Evolutionary conservation across 2,329 filamentous ascomycete species (phyloP), one percentile per base, ranked within the genome.

Genomic region (Podosphaera aphanis): DNA sequence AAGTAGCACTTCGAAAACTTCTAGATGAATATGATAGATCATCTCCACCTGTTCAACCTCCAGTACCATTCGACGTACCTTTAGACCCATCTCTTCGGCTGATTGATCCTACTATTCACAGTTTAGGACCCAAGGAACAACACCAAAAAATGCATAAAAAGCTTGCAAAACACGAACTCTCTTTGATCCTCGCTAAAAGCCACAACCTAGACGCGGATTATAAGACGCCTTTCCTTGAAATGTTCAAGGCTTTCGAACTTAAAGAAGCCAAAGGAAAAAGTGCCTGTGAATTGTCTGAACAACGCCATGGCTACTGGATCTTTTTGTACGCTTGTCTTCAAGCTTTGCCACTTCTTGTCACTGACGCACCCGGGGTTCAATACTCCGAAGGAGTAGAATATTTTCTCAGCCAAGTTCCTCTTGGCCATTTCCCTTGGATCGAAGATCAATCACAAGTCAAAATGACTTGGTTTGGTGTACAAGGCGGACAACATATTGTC

Each of bases 1-100:
- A 74, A 21, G 70, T 77, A 35, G 83, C 82, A 1, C 66, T 95
- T 40, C 76, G 88, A 46, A 78, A 77, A 50, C 72, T 94, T 11
- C 68, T 94, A 51, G 77, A 73, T 52, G 88, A 95, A 62, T 94
- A 85, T 56, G 90, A 98, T 59, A 75, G 80, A 49, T 88, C 82
- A 7, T 83, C 79, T 13, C 84, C 88, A 1, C 90, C 90, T 0
- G 85, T 95, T 0, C 73, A 88, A 48, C 90, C 90, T 0, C 84
- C 88, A 0, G 76, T 95, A 46, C 88, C 90, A 0, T 95, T 88
- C 56, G 88, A 95, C 58, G 67, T 83, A 3, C 88, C 90, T 2
- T 71, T 77, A 51, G 62, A 92, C 20, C 88, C 88, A 0, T 71
- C 70, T 1, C 70, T 92, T 54, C 67, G 70, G 27, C 66, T 73